Evolutionary conservation across 2,329 filamentous ascomycete genomes (phyloP).

Genomic region (Fusarium sacchari): DNA sequence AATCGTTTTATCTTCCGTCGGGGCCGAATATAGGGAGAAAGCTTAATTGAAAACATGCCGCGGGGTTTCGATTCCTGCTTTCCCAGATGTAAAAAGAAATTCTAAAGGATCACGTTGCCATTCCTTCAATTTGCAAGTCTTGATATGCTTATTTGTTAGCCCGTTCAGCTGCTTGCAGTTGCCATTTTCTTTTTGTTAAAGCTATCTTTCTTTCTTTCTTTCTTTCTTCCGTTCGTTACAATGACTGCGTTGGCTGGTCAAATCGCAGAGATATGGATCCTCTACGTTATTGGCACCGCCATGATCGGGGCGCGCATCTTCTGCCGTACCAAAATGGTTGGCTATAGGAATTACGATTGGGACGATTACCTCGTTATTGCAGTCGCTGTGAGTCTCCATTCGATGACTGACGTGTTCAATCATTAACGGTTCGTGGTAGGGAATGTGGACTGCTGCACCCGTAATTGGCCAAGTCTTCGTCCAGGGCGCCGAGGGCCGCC

Average conservation of each 20-base stretch:
- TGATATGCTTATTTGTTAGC: not conserved
- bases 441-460: constrained; percentile 32
- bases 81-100: not conserved
- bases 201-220: not conserved
- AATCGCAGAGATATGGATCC: constrained; percentile 50
- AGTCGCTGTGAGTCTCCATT: constrained; percentile 2
- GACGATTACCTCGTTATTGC: constrained; percentile 48
- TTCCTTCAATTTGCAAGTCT: not conserved
- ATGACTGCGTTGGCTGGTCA: constrained; percentile 10
- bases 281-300: constrained; percentile 47
- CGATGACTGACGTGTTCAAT: not conserved
- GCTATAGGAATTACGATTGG: constrained; percentile 44
- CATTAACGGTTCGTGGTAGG: not conserved
- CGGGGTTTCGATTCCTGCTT: not conserved
- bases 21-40: not conserved
- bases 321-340: constrained; percentile 48
- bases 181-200: not conserved
- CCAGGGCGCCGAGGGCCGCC: constrained; percentile 43
- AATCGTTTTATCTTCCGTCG: not conserved
- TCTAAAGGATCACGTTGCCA: not conserved
- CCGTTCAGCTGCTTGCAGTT: not conserved
- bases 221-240: not conserved
- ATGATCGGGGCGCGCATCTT: constrained; percentile 48
- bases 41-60: not conserved
- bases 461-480: constrained; percentile 43